Evolutionary conservation across 2,329 filamentous ascomycete genomes (phyloP).

Genomic region (Pseudopithomyces maydicus): DNA sequence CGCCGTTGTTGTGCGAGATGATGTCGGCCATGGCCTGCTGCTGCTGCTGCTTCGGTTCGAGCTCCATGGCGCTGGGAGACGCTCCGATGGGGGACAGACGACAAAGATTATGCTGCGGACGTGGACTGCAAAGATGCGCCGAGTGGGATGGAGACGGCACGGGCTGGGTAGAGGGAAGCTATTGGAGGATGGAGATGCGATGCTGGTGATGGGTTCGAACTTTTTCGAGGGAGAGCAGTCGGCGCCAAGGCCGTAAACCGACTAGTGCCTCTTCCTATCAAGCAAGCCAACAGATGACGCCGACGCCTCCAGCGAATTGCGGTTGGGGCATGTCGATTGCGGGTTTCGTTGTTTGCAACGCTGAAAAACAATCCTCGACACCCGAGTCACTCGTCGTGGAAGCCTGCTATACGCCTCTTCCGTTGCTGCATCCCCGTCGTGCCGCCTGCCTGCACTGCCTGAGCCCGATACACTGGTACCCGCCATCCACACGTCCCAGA

Average conservation of each 20-base stretch:
- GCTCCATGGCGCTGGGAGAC: slow-evolving; percentile 32
- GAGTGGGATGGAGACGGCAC: slow-evolving; percentile 25
- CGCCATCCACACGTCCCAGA: slow-evolving; percentile 21
- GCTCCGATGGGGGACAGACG: slow-evolving; percentile 17
- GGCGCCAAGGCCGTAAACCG: slow-evolving; percentile 6
- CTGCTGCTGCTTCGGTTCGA: slow-evolving; percentile 34
- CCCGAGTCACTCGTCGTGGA: neutral
- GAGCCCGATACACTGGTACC: slow-evolving; percentile 18
- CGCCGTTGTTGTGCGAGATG: slow-evolving; percentile 81
- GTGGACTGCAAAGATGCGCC: slow-evolving; percentile 18
- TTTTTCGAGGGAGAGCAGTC: slow-evolving; percentile 8
- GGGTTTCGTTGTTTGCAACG: neutral
- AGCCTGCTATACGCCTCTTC: neutral
- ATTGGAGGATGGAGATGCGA: slow-evolving; percentile 19
- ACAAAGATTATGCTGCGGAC: slow-evolving; percentile 20
- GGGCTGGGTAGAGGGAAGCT: slow-evolving; percentile 14
- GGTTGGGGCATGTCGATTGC: neutral
- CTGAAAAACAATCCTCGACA: neutral
- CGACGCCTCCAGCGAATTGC: neutral
- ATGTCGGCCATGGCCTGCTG: slow-evolving; percentile 58
- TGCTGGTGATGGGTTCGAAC: slow-evolving; percentile 6
- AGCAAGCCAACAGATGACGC: slow-evolving; percentile 2
- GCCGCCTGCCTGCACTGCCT: neutral
- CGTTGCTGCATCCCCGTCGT: slow-evolving; percentile 23
- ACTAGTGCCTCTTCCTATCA: slow-evolving; percentile 1